Base-by-base conservation (phyloP, 2,329 filamentous ascomycete genomes). In the Apiospora marii region DNA sequence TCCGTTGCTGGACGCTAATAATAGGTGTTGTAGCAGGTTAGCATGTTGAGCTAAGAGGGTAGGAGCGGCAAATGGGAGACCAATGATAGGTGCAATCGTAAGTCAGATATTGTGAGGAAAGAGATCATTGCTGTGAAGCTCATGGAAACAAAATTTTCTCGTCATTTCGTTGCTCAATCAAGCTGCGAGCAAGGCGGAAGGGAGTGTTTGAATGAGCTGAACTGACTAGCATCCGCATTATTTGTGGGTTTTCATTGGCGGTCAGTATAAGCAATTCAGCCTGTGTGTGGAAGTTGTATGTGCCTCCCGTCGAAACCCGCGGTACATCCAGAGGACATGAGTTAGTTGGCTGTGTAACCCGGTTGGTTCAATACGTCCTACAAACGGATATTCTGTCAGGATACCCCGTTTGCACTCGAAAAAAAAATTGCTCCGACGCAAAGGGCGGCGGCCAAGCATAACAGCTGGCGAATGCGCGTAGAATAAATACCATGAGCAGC, bases 231-330 rank as follows among this genome's bases (percentile, higher is more conserved):
- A 49, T 49, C 22, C 22, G 10, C 19, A n/a, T 51, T 51, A 51
- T 51, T 27, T 14, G 49, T 51, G 49, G 49, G n/a, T 13, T 51
- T 51, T 51, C 3, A 24, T 24, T 51, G n/a, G 49, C 49, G 49
- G 49, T 51, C 49, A 51, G 49, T 14, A 51, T 51, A 51, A 51
- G 49, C 49, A 51, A n/a, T 51, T 51, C 49, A 14, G 49, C n/a
- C 49, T 51, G n/a, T 14, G 48, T 24, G 13, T 24, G 49, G 13
- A 49, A 49, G 22, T 22, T 49, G 46, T 7, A 8, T 48, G 19
- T 48, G 10, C 46, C 19, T 46, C 7, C 16, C 16, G 16, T 19
- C 19, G 16, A 19, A 19, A 46, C 14, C 14, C 16, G 16, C 4
- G 44, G 44, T 48, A 48, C 44, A 41, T 41, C 8, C 10, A 41